Base-by-base conservation (phyloP, 2,329 filamentous ascomycete genomes). In the Teratosphaeria nubilosa region DNA sequence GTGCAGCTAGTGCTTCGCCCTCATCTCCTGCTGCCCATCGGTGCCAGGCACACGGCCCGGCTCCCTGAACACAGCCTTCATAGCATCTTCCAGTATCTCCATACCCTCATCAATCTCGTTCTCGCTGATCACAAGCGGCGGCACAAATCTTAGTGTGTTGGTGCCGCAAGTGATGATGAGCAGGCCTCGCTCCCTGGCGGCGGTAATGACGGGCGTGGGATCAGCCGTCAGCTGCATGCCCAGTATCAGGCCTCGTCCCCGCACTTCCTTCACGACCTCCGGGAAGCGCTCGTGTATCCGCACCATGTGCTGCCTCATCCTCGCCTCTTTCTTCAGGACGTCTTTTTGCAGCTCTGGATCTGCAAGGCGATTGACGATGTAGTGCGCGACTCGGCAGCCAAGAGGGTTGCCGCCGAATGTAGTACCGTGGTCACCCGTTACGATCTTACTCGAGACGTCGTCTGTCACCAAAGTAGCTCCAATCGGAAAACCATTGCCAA, bases 401-500 rank as follows among this genome's bases (percentile, higher is more conserved):
- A 96, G 80, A 7, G 91, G 91, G 76, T 96, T 96, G 48, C 91
- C 91, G 58, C 91, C 91, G 68, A 95, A 96, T 0, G 91, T 96
- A 16, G 91, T 96, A 54, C 91, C 91, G 74, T 96, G 91, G 72
- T 96, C 91, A 59, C 91, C 90, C 34, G 81, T 80, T 64, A 85
- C 80, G 67, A 86, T 85, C 70, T 86, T 85, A 56, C 86, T 81
- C 30, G 84, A 85, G 1, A 95, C 88, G 25, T 80, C 77, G 57
- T 82, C 81, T 14, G 82, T 84, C 30, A 86, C 78, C 55, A 86
- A 82, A 4, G 87, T 89, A 6, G 94, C 94, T 55, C 90, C 94
- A 64, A 99, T 91, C 53, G 94, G 94, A 73, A 96, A 92, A 5
- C 94, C 94, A 69, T 99, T 99, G 16, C 94, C 94, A 1, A 99